These are phyloP conservation scores for Alternaria postmessia DNA, from an alignment of 2,329 filamentous ascomycete species.

Conservation along the genomic window DNA sequence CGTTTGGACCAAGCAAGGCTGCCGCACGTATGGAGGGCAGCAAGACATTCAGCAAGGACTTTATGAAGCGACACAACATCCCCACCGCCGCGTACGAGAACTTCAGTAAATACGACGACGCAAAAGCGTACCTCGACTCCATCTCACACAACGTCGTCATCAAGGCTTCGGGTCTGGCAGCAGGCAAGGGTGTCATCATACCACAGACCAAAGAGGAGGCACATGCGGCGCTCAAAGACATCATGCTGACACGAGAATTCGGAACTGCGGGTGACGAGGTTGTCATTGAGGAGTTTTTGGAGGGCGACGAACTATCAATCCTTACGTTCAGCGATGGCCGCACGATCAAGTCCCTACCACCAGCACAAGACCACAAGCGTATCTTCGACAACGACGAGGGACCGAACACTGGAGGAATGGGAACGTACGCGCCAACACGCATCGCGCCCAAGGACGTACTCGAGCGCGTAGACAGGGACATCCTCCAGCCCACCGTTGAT, in stretches of 20 bases:
- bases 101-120: constrained; percentile 79
- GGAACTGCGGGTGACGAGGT: constrained; percentile 87
- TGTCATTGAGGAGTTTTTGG: constrained; percentile 92
- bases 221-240: constrained; percentile 79
- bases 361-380: constrained; percentile 96
- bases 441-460: constrained; percentile 68
- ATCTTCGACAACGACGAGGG: constrained; percentile 90
- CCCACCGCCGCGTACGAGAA: constrained; percentile 92
- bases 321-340: constrained; percentile 91
- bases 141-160: constrained; percentile 68
- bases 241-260: constrained; percentile 90
- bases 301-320: constrained; percentile 91
- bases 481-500: constrained; percentile 88
- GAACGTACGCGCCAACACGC: constrained; percentile 84
- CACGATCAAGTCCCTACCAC: constrained; percentile 81
- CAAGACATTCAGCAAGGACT: constrained; percentile 97
- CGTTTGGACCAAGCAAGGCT: constrained; percentile 84
- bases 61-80: constrained; percentile 90
- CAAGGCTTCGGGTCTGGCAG: constrained; percentile 91
- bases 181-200: constrained; percentile 94
- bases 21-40: constrained; percentile 93
- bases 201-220: constrained; percentile 84
- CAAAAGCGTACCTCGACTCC: constrained; percentile 71
- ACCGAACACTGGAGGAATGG: constrained; percentile 97
- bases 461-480: constrained; percentile 77